These are phyloP conservation scores for Lentinula aciculospora DNA, from an alignment of 768 basidiomycete genomes.

Conservation along the genomic window DNA sequence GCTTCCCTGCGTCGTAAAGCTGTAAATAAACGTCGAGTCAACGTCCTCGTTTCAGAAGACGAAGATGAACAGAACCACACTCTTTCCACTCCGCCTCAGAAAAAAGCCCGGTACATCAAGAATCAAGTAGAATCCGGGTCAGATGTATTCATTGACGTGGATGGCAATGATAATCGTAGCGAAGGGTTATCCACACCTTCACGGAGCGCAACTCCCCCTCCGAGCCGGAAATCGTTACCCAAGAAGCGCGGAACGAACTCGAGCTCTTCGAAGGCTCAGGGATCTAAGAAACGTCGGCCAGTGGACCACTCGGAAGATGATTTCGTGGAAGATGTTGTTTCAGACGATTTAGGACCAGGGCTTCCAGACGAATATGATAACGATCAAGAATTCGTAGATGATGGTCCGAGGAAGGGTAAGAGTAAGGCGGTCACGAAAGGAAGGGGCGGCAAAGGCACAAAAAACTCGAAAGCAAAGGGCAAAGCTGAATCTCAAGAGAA, in stretches of 20 bases:
- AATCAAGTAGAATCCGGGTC: not conserved
- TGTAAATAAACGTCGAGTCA: not conserved
- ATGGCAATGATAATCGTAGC: not conserved
- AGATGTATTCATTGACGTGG: not conserved
- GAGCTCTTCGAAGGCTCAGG: not conserved
- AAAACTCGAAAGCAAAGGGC: constrained; percentile 17
- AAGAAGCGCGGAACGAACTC: not conserved
- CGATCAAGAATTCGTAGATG: constrained; percentile 20
- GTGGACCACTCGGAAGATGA: constrained; percentile 14
- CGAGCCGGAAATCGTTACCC: not conserved
- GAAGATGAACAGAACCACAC: not conserved
- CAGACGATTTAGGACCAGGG: constrained; percentile 10
- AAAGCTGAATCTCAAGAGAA: constrained; percentile 27
- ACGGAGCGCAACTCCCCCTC: not conserved
- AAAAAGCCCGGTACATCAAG: not conserved
- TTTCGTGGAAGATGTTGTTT: constrained; percentile 5
- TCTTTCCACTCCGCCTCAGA: not conserved
- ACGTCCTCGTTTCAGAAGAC: not conserved
- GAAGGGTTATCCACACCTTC: not conserved
- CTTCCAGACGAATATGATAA: constrained; percentile 25
- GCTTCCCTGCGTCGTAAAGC: constrained; percentile 1
- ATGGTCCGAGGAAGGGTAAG: constrained; percentile 17
- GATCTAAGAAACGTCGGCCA: not conserved
- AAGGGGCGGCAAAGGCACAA: constrained; percentile 18
- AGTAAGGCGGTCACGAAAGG: constrained; percentile 14